phyloP scores from a whole-genome alignment of 352 stramenopile species.

The Phytophthora boehmeriae region DNA sequence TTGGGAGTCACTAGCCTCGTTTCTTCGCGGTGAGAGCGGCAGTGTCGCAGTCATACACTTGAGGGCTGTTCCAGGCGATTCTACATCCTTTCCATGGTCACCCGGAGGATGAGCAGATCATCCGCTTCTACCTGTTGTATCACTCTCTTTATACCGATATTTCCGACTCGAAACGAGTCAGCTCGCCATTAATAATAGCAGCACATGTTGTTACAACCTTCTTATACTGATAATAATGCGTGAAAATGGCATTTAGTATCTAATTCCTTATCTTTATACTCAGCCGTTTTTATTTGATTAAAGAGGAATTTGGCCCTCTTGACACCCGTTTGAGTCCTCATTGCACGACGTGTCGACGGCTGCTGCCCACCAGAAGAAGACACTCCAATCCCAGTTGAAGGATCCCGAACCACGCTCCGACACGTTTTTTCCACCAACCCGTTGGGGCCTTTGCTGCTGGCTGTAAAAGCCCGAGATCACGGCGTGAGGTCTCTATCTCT shows the following conservation, averaged over 20 bases:
- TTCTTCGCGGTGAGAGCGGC: slow-evolving; percentile 25
- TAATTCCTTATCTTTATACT: not conserved
- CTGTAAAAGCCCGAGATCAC: slow-evolving; percentile 22
- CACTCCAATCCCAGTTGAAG: slow-evolving; percentile 29
- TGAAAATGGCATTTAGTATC: not conserved
- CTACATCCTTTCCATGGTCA: slow-evolving; percentile 25
- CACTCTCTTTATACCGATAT: not conserved
- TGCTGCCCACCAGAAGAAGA: slow-evolving; percentile 1
- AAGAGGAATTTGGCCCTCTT: not conserved
- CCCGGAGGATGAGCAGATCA: not conserved
- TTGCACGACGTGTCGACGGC: slow-evolving; percentile 15
- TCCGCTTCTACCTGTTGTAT: not conserved
- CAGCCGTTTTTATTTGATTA: slow-evolving; percentile 1
- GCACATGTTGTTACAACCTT: not conserved
- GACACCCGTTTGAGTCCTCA: not conserved
- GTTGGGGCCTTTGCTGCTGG: slow-evolving; percentile 8
- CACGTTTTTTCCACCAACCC: not conserved
- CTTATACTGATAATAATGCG: not conserved
- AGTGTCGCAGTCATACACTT: slow-evolving; percentile 13
- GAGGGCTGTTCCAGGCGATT: slow-evolving; percentile 10
- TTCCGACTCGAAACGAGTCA: slow-evolving; percentile 3
- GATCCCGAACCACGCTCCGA: slow-evolving; percentile 15
- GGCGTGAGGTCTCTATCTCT: slow-evolving; percentile 8
- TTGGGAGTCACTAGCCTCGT: slow-evolving; percentile 16
- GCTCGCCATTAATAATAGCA: not conserved